A percentile compares a stretch with the other conserved stretches of the same genome.
phyloP scores from a whole-genome alignment of 495 filamentous ascomycete species.

The Penicillium simplicissimum region DNA sequence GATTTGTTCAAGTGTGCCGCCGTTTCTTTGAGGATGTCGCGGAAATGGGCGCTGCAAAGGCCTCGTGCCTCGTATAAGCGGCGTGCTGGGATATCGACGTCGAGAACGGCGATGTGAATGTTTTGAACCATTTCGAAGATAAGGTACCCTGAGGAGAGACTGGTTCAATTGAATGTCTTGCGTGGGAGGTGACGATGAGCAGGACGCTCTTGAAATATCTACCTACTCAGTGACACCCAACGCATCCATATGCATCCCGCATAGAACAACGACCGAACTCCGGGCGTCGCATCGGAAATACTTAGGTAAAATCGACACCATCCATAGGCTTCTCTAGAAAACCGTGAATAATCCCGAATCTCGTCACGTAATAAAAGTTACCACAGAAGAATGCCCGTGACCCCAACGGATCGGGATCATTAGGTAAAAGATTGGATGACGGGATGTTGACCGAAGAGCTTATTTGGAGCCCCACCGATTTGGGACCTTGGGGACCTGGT shows the following conservation, averaged over 20 bases:
- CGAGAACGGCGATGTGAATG: constrained; percentile 38
- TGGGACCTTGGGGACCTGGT: neutral
- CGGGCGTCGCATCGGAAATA: constrained; percentile 7
- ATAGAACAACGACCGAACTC: constrained; percentile 8
- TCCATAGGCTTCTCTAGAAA: neutral
- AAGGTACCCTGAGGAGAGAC: too few species aligned
- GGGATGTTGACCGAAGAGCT: constrained; percentile 18
- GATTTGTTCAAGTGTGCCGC: constrained; percentile 29
- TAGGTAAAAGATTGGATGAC: constrained; percentile 28
- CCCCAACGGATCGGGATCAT: constrained; percentile 25
- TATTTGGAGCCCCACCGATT: constrained; percentile 21
- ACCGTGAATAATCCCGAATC: constrained; percentile 22
- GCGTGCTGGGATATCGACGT: constrained; percentile 37
- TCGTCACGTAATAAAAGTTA: constrained; percentile 11
- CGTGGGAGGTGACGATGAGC: neutral
- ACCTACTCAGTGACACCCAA: constrained; percentile 1
- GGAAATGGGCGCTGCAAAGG: constrained; percentile 38
- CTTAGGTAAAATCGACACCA: constrained; percentile 21
- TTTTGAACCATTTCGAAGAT: constrained; percentile 23
- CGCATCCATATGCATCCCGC: neutral
- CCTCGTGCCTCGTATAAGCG: constrained; percentile 34
- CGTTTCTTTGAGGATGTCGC: constrained; percentile 33
- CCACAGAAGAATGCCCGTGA: constrained; percentile 20
- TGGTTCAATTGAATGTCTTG: neutral
- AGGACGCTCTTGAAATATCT: neutral